Evolutionary conservation across 2,329 filamentous ascomycete genomes (phyloP).

Genomic region (Westerdykella aurantiaca): DNA sequence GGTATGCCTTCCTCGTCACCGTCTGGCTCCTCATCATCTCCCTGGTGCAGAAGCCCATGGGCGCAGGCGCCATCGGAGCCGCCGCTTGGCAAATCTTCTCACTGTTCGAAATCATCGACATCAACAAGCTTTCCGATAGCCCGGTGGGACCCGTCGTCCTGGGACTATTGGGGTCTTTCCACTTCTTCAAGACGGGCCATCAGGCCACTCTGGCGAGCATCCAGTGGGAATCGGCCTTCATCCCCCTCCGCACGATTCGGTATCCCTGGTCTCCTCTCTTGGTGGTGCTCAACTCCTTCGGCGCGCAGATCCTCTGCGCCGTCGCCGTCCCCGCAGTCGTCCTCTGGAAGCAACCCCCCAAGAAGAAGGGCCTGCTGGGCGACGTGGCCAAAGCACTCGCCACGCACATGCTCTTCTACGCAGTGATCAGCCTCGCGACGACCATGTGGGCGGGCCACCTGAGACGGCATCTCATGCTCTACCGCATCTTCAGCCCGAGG

Average conservation of each 20-base stretch:
- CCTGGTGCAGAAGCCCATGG: constrained; percentile 90
- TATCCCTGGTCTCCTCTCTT: constrained; percentile 88
- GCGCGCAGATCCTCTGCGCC: constrained; percentile 77
- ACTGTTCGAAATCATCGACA: constrained; percentile 59
- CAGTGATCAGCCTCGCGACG: constrained; percentile 74
- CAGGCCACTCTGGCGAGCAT: constrained; percentile 82
- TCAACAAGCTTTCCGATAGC: constrained; percentile 56
- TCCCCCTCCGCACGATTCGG: constrained; percentile 71
- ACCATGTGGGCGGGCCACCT: constrained; percentile 87
- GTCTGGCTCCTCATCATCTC: constrained; percentile 72
- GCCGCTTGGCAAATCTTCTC: constrained; percentile 86
- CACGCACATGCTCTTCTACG: constrained; percentile 75
- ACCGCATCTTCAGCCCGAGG: constrained; percentile 83
- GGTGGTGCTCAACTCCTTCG: constrained; percentile 80
- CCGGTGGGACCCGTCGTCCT: constrained; percentile 79
- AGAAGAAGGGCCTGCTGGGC: constrained; percentile 58
- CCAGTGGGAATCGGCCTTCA: constrained; percentile 94
- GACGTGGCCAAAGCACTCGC: constrained; percentile 64
- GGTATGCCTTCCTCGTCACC: constrained; percentile 77
- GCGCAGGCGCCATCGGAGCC: constrained; percentile 73
- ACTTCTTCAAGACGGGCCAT: constrained; percentile 98
- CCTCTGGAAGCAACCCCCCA: constrained; percentile 83
- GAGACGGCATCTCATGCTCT: constrained; percentile 90
- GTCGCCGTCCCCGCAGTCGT: constrained; percentile 73
- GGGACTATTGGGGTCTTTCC: constrained; percentile 82